Conservation (phyloP, 495 filamentous ascomycete species). For the Aspergillus conjunctus region DNA sequence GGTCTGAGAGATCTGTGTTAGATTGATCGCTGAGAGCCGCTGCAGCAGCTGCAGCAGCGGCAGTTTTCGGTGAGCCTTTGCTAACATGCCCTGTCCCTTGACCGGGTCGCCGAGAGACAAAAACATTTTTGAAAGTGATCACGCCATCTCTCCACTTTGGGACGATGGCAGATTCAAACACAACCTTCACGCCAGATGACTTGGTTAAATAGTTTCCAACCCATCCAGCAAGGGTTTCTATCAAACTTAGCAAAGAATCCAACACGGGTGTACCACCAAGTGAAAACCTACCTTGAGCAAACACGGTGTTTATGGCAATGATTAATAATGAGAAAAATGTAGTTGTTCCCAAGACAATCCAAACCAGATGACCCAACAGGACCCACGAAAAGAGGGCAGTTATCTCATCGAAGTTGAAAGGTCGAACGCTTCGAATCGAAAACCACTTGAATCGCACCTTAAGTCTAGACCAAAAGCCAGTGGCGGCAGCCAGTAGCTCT, state of each 20-base stretch:
- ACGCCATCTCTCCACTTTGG: slow-evolving; percentile 92
- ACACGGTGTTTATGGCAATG: slow-evolving; percentile 88
- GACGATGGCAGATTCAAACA: slow-evolving; percentile 97
- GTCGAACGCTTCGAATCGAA: slow-evolving; percentile 90
- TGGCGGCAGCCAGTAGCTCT: slow-evolving; percentile 89
- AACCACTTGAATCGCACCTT: slow-evolving; percentile 97
- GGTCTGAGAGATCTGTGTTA: slow-evolving; percentile 26
- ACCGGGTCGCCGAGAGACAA: slow-evolving; percentile 88
- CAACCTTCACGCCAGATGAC: slow-evolving; percentile 90
- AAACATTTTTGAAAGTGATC: slow-evolving; percentile 95
- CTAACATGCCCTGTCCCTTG: slow-evolving; percentile 75
- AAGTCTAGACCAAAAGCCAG: slow-evolving; percentile 87
- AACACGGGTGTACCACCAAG: neutral
- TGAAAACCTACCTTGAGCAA: slow-evolving; percentile 75
- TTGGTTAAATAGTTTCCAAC: slow-evolving; percentile 94
- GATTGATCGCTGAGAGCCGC: slow-evolving; percentile 55
- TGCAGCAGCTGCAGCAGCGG: slow-evolving; percentile 82
- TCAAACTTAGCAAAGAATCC: slow-evolving; percentile 22
- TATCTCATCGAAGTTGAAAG: slow-evolving; percentile 95
- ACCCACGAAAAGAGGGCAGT: slow-evolving; percentile 95
- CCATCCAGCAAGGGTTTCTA: slow-evolving; percentile 90
- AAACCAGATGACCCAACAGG: slow-evolving; percentile 86
- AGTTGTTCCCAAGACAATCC: slow-evolving; percentile 92
- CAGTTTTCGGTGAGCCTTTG: slow-evolving; percentile 86
- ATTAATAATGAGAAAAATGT: slow-evolving; percentile 95